Percentiles rank a stretch among this genome's conserved stretches.
Conservation (phyloP, 2,329 filamentous ascomycete species). For the Fusarium vanettenii region DNA sequence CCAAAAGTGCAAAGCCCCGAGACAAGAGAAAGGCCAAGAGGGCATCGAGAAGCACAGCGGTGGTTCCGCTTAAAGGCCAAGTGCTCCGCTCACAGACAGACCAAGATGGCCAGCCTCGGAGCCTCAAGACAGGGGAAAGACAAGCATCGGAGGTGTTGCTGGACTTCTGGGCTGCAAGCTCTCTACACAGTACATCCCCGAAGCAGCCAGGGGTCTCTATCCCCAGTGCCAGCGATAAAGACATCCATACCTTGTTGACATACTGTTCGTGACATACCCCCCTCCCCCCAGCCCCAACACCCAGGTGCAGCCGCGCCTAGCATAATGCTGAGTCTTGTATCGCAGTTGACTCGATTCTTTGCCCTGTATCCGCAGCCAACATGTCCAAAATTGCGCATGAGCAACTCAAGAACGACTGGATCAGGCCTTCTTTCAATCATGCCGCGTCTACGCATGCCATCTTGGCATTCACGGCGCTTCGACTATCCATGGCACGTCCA, state of each 20-base stretch:
- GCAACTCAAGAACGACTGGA: background rate
- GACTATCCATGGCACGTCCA: background rate
- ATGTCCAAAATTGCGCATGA: background rate
- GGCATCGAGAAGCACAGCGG: background rate
- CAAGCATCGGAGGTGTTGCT: background rate
- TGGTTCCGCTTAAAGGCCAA: background rate
- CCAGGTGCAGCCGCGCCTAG: too few species aligned
- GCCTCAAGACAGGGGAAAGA: background rate
- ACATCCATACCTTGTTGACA: background rate
- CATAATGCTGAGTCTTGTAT: background rate
- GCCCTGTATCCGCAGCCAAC: background rate
- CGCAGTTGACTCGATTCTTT: background rate
- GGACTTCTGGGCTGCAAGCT: background rate
- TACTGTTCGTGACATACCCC: background rate
- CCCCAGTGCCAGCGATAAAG: background rate
- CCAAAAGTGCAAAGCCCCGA: background rate
- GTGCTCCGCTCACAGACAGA: background rate
- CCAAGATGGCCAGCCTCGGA: background rate
- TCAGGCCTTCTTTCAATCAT: background rate
- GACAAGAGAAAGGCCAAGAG: background rate
- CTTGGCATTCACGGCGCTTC: background rate
- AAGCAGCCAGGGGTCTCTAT: background rate
- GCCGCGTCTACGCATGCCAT: background rate
- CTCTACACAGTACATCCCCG: background rate
- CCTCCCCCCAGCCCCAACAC: background rate